Evolutionary conservation across 495 filamentous ascomycete species (phyloP).

Genomic region (Margaritispora aquatica): DNA sequence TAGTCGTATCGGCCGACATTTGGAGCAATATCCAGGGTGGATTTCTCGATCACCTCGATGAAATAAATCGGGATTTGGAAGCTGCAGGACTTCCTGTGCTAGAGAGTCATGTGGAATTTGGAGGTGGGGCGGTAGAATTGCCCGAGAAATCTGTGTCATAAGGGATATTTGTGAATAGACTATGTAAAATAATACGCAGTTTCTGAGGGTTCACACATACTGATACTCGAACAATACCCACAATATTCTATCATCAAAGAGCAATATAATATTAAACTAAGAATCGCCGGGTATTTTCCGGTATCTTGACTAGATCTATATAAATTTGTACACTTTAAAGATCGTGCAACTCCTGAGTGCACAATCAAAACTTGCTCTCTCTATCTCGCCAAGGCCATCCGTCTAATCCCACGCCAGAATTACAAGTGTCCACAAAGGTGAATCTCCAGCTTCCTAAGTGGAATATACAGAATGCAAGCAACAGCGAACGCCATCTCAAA

Average conservation of each 20-base stretch:
- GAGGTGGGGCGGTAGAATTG: background rate
- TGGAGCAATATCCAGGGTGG: background rate
- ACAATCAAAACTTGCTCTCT: background rate
- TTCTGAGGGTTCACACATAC: too few species aligned
- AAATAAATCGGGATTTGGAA: background rate
- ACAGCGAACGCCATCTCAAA: conserved; percentile 51
- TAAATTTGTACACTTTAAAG: too few species aligned
- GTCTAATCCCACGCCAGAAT: background rate
- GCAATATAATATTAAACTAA: too few species aligned
- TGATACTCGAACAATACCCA: too few species aligned
- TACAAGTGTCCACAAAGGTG: background rate
- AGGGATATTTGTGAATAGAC: too few species aligned
- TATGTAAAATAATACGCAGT: too few species aligned
- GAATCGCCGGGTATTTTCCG: too few species aligned
- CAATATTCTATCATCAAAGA: too few species aligned
- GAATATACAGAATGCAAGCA: conserved; percentile 40
- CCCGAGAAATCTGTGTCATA: too few species aligned
- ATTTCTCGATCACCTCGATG: conserved; percentile 1
- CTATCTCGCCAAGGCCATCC: background rate
- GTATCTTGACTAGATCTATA: too few species aligned
- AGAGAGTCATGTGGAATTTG: background rate
- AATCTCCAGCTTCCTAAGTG: conserved; percentile 35
- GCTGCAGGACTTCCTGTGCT: background rate
- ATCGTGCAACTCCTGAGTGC: background rate
- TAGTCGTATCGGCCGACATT: background rate